Percentiles rank a stretch among this genome's conserved stretches.
Conservation (phyloP, 2,329 filamentous ascomycete species). For the Sclerotinia borealis region DNA sequence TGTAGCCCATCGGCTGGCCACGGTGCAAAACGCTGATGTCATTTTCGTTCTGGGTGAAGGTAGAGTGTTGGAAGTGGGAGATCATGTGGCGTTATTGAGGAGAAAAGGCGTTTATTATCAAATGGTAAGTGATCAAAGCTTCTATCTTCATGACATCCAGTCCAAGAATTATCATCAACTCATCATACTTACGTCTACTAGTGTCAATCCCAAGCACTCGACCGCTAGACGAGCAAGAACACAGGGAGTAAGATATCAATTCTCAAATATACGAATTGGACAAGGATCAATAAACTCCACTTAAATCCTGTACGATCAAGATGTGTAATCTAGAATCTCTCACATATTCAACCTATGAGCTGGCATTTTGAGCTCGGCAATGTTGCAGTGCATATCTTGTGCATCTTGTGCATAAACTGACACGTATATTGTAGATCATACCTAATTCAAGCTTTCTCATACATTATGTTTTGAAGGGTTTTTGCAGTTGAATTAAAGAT, state of each 20-base stretch:
- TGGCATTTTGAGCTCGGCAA: slow-evolving; percentile 10
- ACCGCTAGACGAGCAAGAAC: slow-evolving; percentile 10
- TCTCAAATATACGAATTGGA: not conserved
- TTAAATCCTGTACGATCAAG: not conserved
- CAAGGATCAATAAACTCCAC: not conserved
- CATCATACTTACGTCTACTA: slow-evolving; percentile 9
- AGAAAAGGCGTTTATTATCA: slow-evolving; percentile 29
- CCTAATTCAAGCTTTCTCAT: not conserved
- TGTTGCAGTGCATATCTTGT: slow-evolving; percentile 9
- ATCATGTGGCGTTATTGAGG: slow-evolving; percentile 24
- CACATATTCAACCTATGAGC: slow-evolving; percentile 3
- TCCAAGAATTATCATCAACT: not conserved
- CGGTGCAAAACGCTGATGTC: slow-evolving; percentile 61
- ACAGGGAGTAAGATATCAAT: not conserved
- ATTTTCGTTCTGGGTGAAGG: slow-evolving; percentile 30
- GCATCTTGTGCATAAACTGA: slow-evolving; percentile 10
- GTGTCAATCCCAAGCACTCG: slow-evolving; percentile 22
- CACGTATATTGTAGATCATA: slow-evolving; percentile 6
- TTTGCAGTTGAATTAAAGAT: not conserved
- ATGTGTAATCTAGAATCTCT: slow-evolving; percentile 6
- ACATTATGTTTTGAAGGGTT: not conserved
- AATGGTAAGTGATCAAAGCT: slow-evolving; percentile 22
- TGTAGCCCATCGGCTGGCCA: slow-evolving; percentile 71
- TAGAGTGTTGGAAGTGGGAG: slow-evolving; percentile 26
- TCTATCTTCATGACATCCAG: not conserved